A percentile compares a stretch with the other conserved stretches of the same genome.
These are phyloP conservation scores for Emmonsiellopsis sp. DNA, from an alignment of 2,329 filamentous ascomycete genomes.

Conservation along the genomic window DNA sequence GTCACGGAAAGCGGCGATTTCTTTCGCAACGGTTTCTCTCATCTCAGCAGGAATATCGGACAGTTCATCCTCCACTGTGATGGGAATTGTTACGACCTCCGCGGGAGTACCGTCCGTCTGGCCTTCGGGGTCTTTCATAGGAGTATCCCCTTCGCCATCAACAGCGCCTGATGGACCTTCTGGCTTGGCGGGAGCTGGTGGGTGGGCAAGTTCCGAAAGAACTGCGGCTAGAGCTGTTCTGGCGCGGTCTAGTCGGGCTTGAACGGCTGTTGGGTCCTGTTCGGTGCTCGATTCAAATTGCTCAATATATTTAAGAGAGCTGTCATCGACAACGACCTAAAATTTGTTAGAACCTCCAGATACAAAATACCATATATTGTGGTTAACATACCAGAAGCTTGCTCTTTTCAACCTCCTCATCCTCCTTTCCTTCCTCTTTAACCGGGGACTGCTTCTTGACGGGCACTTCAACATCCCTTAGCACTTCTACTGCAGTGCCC, in stretches of 20 bases:
- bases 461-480: conserved; percentile 74
- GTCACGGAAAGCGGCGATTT: conserved; percentile 91
- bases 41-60: conserved; percentile 93
- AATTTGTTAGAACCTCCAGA: conserved; percentile 13
- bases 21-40: conserved; percentile 86
- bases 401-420: conserved; percentile 54
- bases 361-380: background rate
- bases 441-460: conserved; percentile 57
- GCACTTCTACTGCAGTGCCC: conserved; percentile 71
- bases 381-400: conserved; percentile 50
- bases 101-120: conserved; percentile 53
- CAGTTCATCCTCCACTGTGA: conserved; percentile 82
- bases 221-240: conserved; percentile 58
- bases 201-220: conserved; percentile 64
- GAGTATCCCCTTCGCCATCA: conserved; percentile 57
- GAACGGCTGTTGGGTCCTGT: conserved; percentile 49
- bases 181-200: conserved; percentile 39
- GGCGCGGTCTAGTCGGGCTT: conserved; percentile 61
- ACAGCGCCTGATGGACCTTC: conserved; percentile 33
- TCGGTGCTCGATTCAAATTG: conserved; percentile 63
- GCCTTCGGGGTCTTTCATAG: conserved; percentile 55
- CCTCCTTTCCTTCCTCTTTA: conserved; percentile 31
- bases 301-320: conserved; percentile 75
- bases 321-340: conserved; percentile 64
- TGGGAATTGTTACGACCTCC: conserved; percentile 81